Evolutionary conservation across 768 basidiomycete species (phyloP), one percentile per base, ranked within the genome.

Genomic region (Agaricus sinodeliciosus): DNA sequence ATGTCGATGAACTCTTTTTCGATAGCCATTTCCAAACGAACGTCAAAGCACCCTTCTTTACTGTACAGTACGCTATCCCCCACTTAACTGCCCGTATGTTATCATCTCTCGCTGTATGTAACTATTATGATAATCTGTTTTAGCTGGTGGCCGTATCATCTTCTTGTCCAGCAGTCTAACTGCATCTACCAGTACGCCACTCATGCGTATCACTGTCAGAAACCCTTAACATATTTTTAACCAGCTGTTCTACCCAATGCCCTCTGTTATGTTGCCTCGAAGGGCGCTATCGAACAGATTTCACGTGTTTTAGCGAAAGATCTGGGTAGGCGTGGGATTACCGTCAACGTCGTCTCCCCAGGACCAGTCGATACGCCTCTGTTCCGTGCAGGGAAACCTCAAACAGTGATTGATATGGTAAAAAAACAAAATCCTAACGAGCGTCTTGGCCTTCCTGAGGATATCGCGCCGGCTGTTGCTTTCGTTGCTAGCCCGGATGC

Each of bases 281-380:
- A 82, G 62, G 81, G 78, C 31, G 81, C 81, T 0, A 69, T 83
- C 49, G 81, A 83, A 60, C 81, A 83, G 56, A 67, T 81, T 39
- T 66, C 75, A 31, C 75, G 81, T 11, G 74, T 80, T 19, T 72
- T 84, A 13, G 74, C 81, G 4, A 81, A 82, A 55, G 80, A 82
- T 55, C 69, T 82, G 13, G 80, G 78, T 3, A 56, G 64, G 9
- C 65, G 68, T 9, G 78, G 77, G 9, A 72, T 82, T 57, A 82
- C 78, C 0, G 80, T 81, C 39, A 82, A 83, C 66, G 74, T 74
- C 16, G 63, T 83, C 50, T 75, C 79, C 1, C 78, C 79, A 5
- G 79, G 80, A 0, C 78, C 81, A 2, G 73, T 75, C 26, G 79
- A 80, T 58, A 81, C 81, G 11, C 68, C 72, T 8, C 67, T 80